Base-by-base conservation (phyloP, 163 green algal species). In the Scenedesmus sp. region DNA sequence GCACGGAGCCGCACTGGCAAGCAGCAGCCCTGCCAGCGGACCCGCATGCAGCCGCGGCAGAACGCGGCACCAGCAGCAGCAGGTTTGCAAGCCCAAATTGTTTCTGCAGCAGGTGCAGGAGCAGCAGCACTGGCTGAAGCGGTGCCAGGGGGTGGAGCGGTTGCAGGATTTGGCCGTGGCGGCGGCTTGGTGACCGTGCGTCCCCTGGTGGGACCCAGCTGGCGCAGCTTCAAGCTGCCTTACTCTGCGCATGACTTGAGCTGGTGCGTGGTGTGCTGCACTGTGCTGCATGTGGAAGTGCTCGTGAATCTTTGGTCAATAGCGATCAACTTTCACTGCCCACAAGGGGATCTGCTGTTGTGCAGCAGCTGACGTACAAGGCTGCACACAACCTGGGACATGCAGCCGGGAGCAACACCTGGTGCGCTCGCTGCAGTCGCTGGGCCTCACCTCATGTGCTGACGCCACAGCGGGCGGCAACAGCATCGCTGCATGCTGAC, bases 171-270 rank as follows among this genome's bases (percentile, higher is more conserved):
- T 46, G 37, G 35, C 24, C 16, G 15, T 68, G 61, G 83, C 83
- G 68, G 84, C 84, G 82, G 59, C 59, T 35, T 35, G 44, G 24
- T 78, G 68, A 72, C 3, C 37, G 79, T 83, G 43, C 42, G 68
- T 4, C 68, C 33, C 4, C 16, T 70, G 68, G 16, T 44, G 59
- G 83, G 56, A 20, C 61, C 37, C 26, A 82, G 83, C 83, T 89
- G 83, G 83, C 44, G 83, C 22, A 53, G 4, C 33, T 89, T 83
- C 85, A 68, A 53, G 68, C 68, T 83, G 68, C 85, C 85, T 10
- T 83, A 89, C 68, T 49, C 68, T 13, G 85, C 85, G 30, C 30
- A 49, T 22, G 20, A 89, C 5, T 30, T 83, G 10, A 49, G 70
- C 65, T 40, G 42, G 85, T 89, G 59, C 81, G 59, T 44, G 9